Base-by-base conservation (phyloP, 1,284 basidiomycete genomes). In the Ustilago nuda region DNA sequence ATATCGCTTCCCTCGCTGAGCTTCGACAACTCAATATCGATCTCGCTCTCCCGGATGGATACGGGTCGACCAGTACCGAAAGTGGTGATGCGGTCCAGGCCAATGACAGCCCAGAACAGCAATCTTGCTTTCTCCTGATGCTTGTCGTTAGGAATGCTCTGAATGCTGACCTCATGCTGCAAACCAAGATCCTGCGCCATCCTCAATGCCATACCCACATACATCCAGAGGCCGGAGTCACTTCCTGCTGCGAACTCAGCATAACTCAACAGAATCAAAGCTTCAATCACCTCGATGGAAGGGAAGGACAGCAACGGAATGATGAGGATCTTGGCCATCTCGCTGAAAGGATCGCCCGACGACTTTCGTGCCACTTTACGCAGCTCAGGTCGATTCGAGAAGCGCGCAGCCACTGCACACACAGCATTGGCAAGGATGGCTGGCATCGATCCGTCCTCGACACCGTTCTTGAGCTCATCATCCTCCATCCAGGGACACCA, bases 161-260 rank as follows among this genome's bases (percentile, higher is more conserved):
- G 63, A 17, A 82, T 66, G 52, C 76, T 79, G 36, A 72, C 66
- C 61, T 82, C 80, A 61, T 82, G 78, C 66, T 80, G 76, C 30
- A 82, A 56, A 1, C 80, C 80, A 3, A 82, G 60, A 61, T 82
- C 80, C 36, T 73, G 74, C 3, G 80, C 72, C 80, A 82, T 82
- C 27, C 80, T 66, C 13, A 80, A 60, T 11, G 72, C 76, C 80
- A 82, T 82, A 15, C 80, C 80, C 19, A 78, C 71, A 41, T 80
- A 82, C 80, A 82, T 82, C 80, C 80, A 82, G 8, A 82, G 61
- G 6, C 80, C 80, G 4, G 78, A 74, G 36, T 82, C 80, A 57
- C 76, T 73, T 12, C 80, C 80, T 2, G 80, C 78, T 5, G 75
- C 80, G 36, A 82, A 82, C 48, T 82, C 80, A 33, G 80, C 66